Evolutionary conservation across 129 eudicot genomes (phyloP).

Genomic region (Lactuca saligna): DNA sequence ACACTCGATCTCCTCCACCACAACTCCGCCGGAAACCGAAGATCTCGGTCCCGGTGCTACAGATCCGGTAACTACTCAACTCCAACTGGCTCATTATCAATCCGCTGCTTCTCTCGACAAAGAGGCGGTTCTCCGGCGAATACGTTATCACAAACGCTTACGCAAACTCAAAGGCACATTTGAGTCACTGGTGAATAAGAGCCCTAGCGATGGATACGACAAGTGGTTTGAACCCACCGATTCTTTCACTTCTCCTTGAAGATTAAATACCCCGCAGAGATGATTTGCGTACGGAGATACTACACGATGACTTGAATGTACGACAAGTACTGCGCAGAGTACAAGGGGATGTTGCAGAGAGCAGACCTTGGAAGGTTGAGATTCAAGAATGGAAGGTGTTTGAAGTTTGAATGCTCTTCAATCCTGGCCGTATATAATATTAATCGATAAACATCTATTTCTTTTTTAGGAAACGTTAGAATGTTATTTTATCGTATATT

Average conservation of each 20-base stretch:
- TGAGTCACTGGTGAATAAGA: constrained; percentile 10
- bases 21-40: background rate
- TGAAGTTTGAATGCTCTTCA: background rate
- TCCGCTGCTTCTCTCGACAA: constrained; percentile 7
- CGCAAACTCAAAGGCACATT: constrained; percentile 23
- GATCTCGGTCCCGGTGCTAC: background rate
- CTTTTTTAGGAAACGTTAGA: too few relatives aligned
- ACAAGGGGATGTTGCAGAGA: background rate
- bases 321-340: constrained; percentile 1
- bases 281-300: background rate
- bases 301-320: background rate
- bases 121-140: constrained; percentile 25
- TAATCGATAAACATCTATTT: too few relatives aligned
- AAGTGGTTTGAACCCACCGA: constrained; percentile 27
- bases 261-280: background rate
- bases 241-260: constrained; percentile 32
- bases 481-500: too few relatives aligned
- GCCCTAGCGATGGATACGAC: background rate
- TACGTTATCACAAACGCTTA: constrained; percentile 28
- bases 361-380: background rate
- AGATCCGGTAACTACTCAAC: constrained; percentile 18
- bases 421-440: too few relatives aligned
- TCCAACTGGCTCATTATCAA: constrained; percentile 25
- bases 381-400: background rate
- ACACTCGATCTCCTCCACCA: background rate